Evolutionary conservation across 1,139 yeast species (phyloP), one percentile per base, ranked within the genome.

Genomic region (Yamadazyma epiphylla): DNA sequence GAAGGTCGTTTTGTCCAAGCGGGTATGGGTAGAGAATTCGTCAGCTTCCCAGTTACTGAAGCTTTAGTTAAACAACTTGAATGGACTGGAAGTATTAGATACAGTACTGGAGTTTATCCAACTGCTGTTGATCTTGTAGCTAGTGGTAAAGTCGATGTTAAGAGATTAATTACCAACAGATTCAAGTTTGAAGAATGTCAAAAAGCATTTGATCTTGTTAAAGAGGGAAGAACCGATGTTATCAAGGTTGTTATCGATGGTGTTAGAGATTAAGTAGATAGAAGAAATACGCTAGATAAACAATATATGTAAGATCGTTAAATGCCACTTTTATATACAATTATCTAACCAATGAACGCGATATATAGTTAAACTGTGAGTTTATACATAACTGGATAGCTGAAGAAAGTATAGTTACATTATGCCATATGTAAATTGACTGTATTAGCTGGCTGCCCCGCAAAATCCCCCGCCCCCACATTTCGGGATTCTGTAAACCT

Each of bases 191-290:
- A 73, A 30, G 80, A 85, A n/a, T 22, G 85, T 94, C 6, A 70
- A 71, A 37, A 70, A 77, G 95, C 95, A 1, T 86, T 83, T 55
- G 79, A 80, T 37, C 66, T 73, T 35, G 80, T 78, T 27, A 64
- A 60, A 32, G 58, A 60, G 26, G 74, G 78, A 16, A 67, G 45
- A 20, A 35, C 39, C 19, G 48, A 77, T 35, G 74, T 77, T 15
- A 70, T 78, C 46, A 80, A 80, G 58, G 78, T 78, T 25, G 66
- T 80, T 48, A 80, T 80, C 38, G 72, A 64, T 30, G 86, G 84
- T 2, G 45, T 42, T 5, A 36, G 33, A 16, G 30, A 26, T 25
- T 31, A 17, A 17, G 10, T 17, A 17, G 7, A 7, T 7, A 7
- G 10, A 7, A 17, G 7, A 10, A 17, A 17, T 17, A 17, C 10